A percentile compares a stretch with the other conserved stretches of the same genome.
Evolutionary conservation across 106 monocot species (phyloP).

Genomic region (Phalaenopsis equestris): DNA sequence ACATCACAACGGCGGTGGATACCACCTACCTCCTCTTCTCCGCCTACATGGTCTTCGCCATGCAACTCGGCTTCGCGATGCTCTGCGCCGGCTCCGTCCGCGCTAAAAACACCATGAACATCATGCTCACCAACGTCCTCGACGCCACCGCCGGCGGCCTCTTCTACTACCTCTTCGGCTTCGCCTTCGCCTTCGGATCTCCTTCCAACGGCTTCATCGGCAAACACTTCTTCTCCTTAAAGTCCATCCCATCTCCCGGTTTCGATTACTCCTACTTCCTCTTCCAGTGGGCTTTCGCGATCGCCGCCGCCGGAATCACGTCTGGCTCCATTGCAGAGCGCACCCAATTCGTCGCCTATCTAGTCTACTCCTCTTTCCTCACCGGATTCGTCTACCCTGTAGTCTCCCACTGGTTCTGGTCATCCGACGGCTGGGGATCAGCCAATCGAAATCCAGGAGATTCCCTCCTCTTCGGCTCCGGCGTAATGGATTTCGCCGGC

Average conservation of each 20-base stretch:
- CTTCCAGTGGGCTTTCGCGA: conserved; percentile 72
- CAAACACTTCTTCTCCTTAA: conserved; percentile 32
- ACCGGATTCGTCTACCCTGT: conserved; percentile 36
- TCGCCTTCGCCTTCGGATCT: conserved; percentile 23
- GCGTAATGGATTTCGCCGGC: conserved; percentile 10
- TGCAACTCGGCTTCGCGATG: conserved; percentile 98
- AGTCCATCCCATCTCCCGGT: conserved; percentile 15
- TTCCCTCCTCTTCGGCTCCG: conserved; percentile 13
- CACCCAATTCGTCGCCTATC: conserved; percentile 39
- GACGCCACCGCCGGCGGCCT: conserved; percentile 22
- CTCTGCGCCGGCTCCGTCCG: conserved; percentile 93
- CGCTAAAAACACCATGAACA: conserved; percentile 78
- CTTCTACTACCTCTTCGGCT: conserved; percentile 28
- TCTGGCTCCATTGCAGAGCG: conserved; percentile 18
- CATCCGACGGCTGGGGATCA: background rate
- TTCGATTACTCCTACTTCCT: conserved; percentile 59
- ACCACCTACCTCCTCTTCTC: conserved; percentile 81
- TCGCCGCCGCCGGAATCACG: conserved; percentile 38
- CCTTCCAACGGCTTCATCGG: conserved; percentile 56
- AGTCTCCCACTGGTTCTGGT: conserved; percentile 21
- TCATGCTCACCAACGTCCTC: conserved; percentile 30
- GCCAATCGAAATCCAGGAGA: background rate
- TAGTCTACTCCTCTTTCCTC: conserved; percentile 36
- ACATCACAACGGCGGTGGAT: conserved; percentile 28
- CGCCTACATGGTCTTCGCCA: conserved; percentile 84